Evolutionary conservation across 2,329 filamentous ascomycete genomes (phyloP), one percentile per base, ranked within the genome.

Genomic region (Penicillium sp.): DNA sequence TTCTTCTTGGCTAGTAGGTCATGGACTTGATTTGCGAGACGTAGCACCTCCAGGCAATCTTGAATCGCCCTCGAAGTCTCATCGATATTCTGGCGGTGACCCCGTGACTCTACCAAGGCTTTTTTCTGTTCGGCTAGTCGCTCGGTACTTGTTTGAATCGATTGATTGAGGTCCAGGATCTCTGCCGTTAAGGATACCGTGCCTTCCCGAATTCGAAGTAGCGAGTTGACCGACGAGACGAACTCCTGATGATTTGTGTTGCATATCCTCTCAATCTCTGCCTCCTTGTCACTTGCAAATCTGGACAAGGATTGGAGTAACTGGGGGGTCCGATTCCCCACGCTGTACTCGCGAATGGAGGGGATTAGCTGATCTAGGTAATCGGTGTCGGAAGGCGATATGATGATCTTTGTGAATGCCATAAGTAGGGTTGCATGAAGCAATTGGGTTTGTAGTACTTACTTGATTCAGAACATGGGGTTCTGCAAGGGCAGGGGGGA

Each of bases 211-310:
- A 98, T 92, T 57, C 87, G 85, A 66, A 98, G 90, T n/a, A 99
- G 84, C 71, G 96, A 91, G 68, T 95, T 96, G 65, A 99, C 92
- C 0, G 93, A 97, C 63, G 86, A 87, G 33, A 98, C 88, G 70
- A 99, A 99, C 69, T 97, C 95, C 71, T 98, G 93, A 70, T 99
- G 95, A 68, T 97, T 96, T 11, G 90, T 93, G 68, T 96, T 87
- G 67, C 95, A 96, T 67, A 98, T 96, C 22, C 86, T 86, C 77
- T 99, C 95, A 63, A 99, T 98, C 67, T 98, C 93, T 14, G 85
- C 78, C 74, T 99, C 95, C 59, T 93, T 88, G 47, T 95, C 90
- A 65, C 89, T 87, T 33, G 93, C 90, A 74, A 96, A 96, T 65
- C 88, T 87, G 46, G 87, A 86, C 55, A 96, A 82, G 59, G 90